Percentiles rank a stretch among this genome's conserved stretches.
Evolutionary conservation across 495 filamentous ascomycete genomes (phyloP).

Genomic region (Annulohypoxylon bovei): DNA sequence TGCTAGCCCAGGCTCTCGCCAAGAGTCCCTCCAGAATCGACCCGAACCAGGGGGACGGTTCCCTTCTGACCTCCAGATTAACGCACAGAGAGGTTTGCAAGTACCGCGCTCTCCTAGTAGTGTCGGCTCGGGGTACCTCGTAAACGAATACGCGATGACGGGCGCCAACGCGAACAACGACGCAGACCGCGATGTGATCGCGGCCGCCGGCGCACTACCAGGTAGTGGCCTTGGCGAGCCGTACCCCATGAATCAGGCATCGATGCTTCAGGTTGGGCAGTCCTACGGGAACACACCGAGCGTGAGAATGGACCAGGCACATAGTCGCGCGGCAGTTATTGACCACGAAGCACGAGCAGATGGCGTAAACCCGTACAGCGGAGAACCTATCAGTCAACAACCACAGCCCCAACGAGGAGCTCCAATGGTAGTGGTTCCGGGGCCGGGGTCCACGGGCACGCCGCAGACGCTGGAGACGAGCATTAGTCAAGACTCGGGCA

Average conservation of each 20-base stretch:
- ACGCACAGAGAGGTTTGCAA: conserved; percentile 74
- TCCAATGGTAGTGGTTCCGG: conserved; percentile 30
- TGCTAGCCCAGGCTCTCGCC: conserved; percentile 53
- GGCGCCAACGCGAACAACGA: conserved; percentile 25
- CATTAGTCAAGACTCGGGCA: conserved; percentile 45
- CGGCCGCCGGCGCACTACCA: conserved; percentile 62
- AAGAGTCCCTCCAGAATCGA: conserved; percentile 64
- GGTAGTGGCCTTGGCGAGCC: conserved; percentile 55
- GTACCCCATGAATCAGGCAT: conserved; percentile 24
- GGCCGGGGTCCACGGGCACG: conserved; percentile 21
- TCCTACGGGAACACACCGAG: conserved; percentile 48
- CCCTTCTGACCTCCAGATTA: conserved; percentile 84
- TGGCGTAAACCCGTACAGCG: conserved; percentile 58
- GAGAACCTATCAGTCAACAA: conserved; percentile 43
- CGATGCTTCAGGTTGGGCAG: conserved; percentile 42
- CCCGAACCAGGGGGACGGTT: conserved; percentile 89
- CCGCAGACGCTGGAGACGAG: conserved; percentile 23
- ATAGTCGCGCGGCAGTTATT: conserved; percentile 50
- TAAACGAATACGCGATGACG: conserved; percentile 36
- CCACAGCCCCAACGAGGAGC: conserved; percentile 10
- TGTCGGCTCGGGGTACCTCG: conserved; percentile 71
- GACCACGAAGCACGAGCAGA: conserved; percentile 54
- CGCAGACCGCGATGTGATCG: conserved; percentile 64
- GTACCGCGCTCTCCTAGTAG: conserved; percentile 80
- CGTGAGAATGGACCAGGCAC: conserved; percentile 48